Percentiles rank a stretch among this genome's conserved stretches.
phyloP scores from a whole-genome alignment of 1,284 basidiomycete species.

The Leccinum variabile region DNA sequence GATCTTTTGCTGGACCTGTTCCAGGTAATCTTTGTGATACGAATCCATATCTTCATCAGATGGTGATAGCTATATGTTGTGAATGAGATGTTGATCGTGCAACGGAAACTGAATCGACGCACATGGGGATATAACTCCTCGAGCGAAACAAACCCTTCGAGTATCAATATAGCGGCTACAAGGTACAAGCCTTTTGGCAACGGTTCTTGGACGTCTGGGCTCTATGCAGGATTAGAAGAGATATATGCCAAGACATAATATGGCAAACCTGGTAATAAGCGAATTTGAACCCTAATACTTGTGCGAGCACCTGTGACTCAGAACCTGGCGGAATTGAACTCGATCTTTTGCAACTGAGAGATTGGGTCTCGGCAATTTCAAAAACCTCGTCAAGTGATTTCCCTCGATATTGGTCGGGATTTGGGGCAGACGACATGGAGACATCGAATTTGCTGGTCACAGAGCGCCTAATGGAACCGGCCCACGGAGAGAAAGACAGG shows the following conservation, averaged over 20 bases:
- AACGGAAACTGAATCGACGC: slow-evolving; percentile 24
- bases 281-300: slow-evolving; percentile 97
- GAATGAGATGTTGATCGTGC: slow-evolving; percentile 9
- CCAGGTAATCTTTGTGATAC: slow-evolving; percentile 67
- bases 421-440: slow-evolving; percentile 40
- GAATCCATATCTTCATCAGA: slow-evolving; percentile 73
- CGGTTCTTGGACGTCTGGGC: slow-evolving; percentile 53
- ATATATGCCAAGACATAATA: not conserved
- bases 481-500: slow-evolving; percentile 84
- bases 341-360: slow-evolving; percentile 15
- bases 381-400: slow-evolving; percentile 70
- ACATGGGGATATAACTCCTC: slow-evolving; percentile 89
- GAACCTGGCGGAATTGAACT: slow-evolving; percentile 20
- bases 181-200: slow-evolving; percentile 79
- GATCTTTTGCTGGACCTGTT: slow-evolving; percentile 64
- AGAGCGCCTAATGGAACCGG: slow-evolving; percentile 42
- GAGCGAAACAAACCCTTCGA: slow-evolving; percentile 82
- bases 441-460: slow-evolving; percentile 29
- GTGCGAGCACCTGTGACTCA: slow-evolving; percentile 72
- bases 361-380: slow-evolving; percentile 44
- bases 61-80: slow-evolving; percentile 61
- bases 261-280: slow-evolving; percentile 76
- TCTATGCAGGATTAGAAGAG: slow-evolving; percentile 39
- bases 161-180: slow-evolving; percentile 85
- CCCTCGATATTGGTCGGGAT: slow-evolving; percentile 48